Base-by-base conservation (phyloP, 2,329 filamentous ascomycete species). In the Epichloe coenophiala region DNA sequence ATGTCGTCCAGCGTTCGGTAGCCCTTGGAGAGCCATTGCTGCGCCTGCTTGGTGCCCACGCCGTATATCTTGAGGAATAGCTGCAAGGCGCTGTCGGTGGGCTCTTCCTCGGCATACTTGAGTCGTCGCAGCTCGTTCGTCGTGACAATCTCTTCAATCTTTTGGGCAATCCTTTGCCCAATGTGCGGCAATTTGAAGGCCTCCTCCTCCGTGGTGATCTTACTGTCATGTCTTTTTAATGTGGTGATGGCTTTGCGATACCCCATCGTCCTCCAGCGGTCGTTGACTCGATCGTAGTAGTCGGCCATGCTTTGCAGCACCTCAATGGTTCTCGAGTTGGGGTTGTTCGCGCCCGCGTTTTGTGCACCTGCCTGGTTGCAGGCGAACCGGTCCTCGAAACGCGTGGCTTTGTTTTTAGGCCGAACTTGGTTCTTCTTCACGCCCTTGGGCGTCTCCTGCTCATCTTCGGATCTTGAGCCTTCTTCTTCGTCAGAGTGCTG, bases 141-240 rank as follows among this genome's bases (percentile, higher is more conserved):
- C 39, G 74, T 73, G 2, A 81, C 86, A 42, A 96, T 95, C 62
- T 96, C 91, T 59, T 93, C 87, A 55, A 97, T 93, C 64, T 95
- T 95, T 27, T 77, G 72, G 0, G 89, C 89, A 1, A 96, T 70
- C 1, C 86, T 77, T 11, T 72, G 59, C 7, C 90, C 90, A 37
- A 96, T 81, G 52, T 75, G 77, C 1, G 81, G 80, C 1, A 96
- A 72, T 2, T 68, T 64, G 11, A 75, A 68, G 0, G 90, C 91
- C 63, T 94, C 76, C 46, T 81, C 74, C 52, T 77, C 81, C 0
- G 84, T 90, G 4, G 66, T 71, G 52, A 96, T 77, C 60, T 80
- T 83, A 45, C 57, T 59, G 0, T 69, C 62, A 54, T 90, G 84
- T 45, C 78, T 81, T 43, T 80, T 80, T 12, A 97, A 72, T 3